These are phyloP conservation scores for Hanseniaspora singularis DNA, from an alignment of 805 yeast species.

Conservation along the genomic window DNA sequence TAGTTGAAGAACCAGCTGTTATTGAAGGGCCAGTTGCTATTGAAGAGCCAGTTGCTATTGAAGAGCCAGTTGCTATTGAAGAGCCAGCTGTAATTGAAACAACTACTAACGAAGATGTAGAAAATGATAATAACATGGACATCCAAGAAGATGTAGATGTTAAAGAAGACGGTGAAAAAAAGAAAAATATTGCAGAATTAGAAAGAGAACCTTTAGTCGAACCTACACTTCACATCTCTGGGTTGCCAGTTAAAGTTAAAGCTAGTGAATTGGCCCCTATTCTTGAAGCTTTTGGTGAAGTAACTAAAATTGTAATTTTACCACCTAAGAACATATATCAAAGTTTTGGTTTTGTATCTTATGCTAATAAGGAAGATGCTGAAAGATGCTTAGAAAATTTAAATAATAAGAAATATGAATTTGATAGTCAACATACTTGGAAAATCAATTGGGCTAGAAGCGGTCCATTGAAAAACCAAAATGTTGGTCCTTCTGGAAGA, in stretches of 20 bases:
- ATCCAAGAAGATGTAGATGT: not conserved
- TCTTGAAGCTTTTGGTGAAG: constrained; percentile 48
- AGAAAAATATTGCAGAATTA: constrained; percentile 17
- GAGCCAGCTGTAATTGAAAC: too few relatives aligned
- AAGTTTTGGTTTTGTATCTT: constrained; percentile 53
- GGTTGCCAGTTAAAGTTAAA: constrained; percentile 39
- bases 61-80: too few relatives aligned
- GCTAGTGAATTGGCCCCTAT: constrained; percentile 49
- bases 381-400: constrained; percentile 40
- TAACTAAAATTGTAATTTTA: constrained; percentile 49
- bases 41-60: too few relatives aligned
- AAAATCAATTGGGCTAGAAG: constrained; percentile 46
- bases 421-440: constrained; percentile 32
- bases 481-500: constrained; percentile 14
- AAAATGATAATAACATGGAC: too few relatives aligned
- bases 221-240: constrained; percentile 42
- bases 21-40: too few relatives aligned
- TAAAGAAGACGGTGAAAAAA: not conserved
- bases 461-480: constrained; percentile 30
- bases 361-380: constrained; percentile 40
- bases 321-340: constrained; percentile 52
- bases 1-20: too few relatives aligned
- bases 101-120: too few relatives aligned
- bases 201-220: constrained; percentile 24
- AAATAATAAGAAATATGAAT: constrained; percentile 36